Evolutionary conservation across 2,329 filamentous ascomycete species (phyloP).

Genomic region (Sarocladium strictum): DNA sequence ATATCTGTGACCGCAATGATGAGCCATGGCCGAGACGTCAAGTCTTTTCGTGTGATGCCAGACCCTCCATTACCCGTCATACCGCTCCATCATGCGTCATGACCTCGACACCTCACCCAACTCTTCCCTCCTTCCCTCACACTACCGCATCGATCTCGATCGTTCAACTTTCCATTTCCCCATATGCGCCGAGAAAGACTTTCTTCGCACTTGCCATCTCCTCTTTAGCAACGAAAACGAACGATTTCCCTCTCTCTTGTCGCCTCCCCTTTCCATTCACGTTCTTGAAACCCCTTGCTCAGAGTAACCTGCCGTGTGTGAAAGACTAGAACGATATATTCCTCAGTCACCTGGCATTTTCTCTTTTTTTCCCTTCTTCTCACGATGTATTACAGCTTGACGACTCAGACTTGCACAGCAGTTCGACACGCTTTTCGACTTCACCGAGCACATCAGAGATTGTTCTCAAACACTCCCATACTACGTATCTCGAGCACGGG

Average conservation of each 20-base stretch:
- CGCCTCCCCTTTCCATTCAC: neutral
- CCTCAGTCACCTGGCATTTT: too few species aligned
- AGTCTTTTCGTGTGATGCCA: too few species aligned
- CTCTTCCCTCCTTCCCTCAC: too few species aligned
- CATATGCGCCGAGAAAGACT: neutral
- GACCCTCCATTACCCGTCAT: too few species aligned
- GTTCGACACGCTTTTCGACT: neutral
- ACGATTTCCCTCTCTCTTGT: neutral
- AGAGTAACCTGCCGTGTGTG: too few species aligned
- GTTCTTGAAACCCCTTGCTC: neutral
- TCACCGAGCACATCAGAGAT: neutral
- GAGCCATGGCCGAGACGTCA: too few species aligned
- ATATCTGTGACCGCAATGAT: too few species aligned
- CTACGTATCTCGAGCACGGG: neutral
- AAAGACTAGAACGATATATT: too few species aligned
- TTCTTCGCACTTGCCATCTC: neutral
- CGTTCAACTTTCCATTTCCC: neutral
- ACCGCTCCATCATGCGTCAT: too few species aligned
- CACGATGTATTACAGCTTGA: conserved; percentile 2
- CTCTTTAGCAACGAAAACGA: neutral
- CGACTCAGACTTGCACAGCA: neutral
- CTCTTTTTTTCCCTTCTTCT: neutral
- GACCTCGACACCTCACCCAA: too few species aligned
- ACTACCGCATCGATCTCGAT: neutral
- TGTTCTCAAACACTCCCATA: neutral